A percentile compares a stretch with the other conserved stretches of the same genome.
These are phyloP conservation scores for Epichloe hybrida DNA, from an alignment of 2,329 filamentous ascomycete genomes.

Conservation along the genomic window DNA sequence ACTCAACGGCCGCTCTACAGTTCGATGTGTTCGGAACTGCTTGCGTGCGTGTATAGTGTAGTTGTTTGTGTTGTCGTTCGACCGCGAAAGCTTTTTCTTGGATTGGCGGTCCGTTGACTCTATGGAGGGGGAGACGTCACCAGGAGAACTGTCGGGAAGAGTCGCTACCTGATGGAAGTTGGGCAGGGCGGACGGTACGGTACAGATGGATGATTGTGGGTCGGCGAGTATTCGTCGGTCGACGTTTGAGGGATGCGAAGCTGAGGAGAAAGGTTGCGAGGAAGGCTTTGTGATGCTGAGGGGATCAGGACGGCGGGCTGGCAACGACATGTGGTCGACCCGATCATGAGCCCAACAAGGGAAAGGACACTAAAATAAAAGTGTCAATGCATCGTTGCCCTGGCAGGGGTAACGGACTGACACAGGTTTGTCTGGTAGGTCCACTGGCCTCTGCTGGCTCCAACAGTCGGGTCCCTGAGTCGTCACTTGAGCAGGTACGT, in stretches of 20 bases:
- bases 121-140: slow-evolving; percentile 4
- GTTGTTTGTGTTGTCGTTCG: not conserved
- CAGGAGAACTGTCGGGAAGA: not conserved
- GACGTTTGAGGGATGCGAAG: not conserved
- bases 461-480: not conserved
- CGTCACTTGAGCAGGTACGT: too few relatives aligned
- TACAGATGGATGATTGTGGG: not conserved
- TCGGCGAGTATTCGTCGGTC: not conserved
- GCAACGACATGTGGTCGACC: slow-evolving; percentile 13
- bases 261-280: slow-evolving; percentile 1
- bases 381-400: slow-evolving; percentile 8
- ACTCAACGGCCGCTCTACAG: slow-evolving; percentile 3
- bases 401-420: slow-evolving; percentile 7
- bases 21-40: not conserved
- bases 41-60: not conserved
- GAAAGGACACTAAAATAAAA: slow-evolving; percentile 7
- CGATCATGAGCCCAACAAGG: slow-evolving; percentile 19
- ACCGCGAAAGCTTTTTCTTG: not conserved
- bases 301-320: slow-evolving; percentile 19
- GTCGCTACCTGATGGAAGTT: not conserved
- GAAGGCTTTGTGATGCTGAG: slow-evolving; percentile 6
- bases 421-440: too few relatives aligned
- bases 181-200: not conserved
- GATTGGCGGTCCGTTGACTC: not conserved
- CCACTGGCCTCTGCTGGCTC: too few relatives aligned